Evolutionary conservation across 257 asterid species (phyloP).

Genomic region (Capsicum pubescens): DNA sequence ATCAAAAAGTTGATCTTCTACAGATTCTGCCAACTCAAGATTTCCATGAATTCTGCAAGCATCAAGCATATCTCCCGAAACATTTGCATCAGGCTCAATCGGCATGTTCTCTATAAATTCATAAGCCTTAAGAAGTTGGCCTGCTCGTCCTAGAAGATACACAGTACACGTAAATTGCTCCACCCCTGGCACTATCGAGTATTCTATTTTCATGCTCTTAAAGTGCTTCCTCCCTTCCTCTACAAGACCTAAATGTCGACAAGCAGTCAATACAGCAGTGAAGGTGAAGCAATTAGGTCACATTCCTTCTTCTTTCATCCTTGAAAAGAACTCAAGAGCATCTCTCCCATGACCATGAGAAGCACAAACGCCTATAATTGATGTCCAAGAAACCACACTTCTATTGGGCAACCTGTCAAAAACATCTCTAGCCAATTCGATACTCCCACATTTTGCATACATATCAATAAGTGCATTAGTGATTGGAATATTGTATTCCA

Average conservation of each 20-base stretch:
- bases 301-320: constrained; percentile 32
- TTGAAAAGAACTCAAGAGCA: constrained; percentile 28
- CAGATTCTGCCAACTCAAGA: constrained; percentile 28
- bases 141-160: no score
- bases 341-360: constrained; percentile 31
- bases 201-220: constrained; percentile 31
- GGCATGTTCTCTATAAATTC: no score
- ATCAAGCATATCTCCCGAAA: no score
- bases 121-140: no score
- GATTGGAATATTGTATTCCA: constrained; percentile 28
- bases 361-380: constrained; percentile 32
- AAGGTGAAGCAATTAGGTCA: constrained; percentile 31
- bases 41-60: no score
- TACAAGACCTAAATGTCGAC: constrained; percentile 32
- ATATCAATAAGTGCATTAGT: constrained; percentile 15
- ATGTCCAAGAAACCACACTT: constrained; percentile 34
- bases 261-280: constrained; percentile 33
- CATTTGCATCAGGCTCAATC: no score
- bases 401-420: constrained; percentile 28
- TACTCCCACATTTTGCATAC: no score
- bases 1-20: constrained; percentile 27
- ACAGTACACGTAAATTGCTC: no score
- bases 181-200: neutral
- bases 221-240: constrained; percentile 34
- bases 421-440: constrained; percentile 24